phyloP scores from a whole-genome alignment of 1,284 basidiomycete genomes.

The Ceratobasidium sp. region DNA sequence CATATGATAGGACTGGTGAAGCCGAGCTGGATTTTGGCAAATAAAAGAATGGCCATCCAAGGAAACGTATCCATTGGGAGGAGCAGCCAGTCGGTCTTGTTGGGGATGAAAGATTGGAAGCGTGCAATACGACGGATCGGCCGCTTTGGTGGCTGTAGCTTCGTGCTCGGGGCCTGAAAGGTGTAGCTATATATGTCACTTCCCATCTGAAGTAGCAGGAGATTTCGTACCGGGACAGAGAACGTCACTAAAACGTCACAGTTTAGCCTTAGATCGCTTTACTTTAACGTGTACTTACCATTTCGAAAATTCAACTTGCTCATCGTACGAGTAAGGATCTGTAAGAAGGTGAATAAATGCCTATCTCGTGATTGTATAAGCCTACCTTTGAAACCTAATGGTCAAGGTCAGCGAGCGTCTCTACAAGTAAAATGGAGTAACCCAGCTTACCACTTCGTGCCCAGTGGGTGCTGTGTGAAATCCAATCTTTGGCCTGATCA shows the following conservation, averaged over 20 bases:
- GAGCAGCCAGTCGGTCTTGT: constrained; percentile 50
- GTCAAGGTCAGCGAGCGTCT: not conserved
- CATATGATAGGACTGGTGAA: constrained; percentile 69
- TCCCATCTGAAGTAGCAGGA: not conserved
- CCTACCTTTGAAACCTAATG: constrained; percentile 46
- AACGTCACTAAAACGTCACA: constrained; percentile 22
- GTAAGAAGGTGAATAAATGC: constrained; percentile 2
- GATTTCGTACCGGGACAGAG: not conserved
- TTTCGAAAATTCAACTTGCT: constrained; percentile 66
- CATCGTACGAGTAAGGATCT: constrained; percentile 72
- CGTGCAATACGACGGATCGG: constrained; percentile 68
- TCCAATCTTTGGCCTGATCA: constrained; percentile 65
- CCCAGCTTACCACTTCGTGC: constrained; percentile 56
- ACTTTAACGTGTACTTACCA: constrained; percentile 60
- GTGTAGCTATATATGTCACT: too few species aligned
- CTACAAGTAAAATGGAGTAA: not conserved
- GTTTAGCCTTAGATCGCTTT: not conserved
- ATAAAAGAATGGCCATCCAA: constrained; percentile 67
- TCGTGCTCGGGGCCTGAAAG: constrained; percentile 53
- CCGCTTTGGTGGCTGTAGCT: constrained; percentile 57
- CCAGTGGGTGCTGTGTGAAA: constrained; percentile 72
- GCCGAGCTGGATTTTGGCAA: constrained; percentile 69
- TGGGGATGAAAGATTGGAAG: constrained; percentile 68
- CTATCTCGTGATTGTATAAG: not conserved
- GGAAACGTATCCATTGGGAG: constrained; percentile 65